phyloP scores from a whole-genome alignment of 352 stramenopile genomes.

The Globisporangium orthogonon region DNA sequence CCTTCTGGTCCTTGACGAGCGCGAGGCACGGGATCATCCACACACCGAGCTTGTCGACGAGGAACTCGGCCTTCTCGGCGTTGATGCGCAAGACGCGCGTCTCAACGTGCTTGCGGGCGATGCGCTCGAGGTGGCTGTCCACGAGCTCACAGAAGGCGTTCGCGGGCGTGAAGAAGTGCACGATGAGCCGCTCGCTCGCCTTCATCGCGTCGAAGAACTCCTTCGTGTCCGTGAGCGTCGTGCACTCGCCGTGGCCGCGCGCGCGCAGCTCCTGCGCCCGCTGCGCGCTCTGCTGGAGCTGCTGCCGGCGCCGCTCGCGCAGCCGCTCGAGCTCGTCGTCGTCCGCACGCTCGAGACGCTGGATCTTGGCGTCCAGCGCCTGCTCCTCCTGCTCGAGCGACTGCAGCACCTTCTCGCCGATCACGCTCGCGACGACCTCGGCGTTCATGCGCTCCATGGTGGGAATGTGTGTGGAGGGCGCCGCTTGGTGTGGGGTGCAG shows the following conservation, averaged over 20 bases:
- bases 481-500: background rate
- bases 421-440: slow-evolving; percentile 69
- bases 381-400: slow-evolving; percentile 83
- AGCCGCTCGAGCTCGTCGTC: slow-evolving; percentile 88
- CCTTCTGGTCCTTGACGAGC: slow-evolving; percentile 93
- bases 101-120: slow-evolving; percentile 91
- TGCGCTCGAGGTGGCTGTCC: slow-evolving; percentile 88
- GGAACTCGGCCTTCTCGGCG: slow-evolving; percentile 94
- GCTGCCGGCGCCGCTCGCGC: slow-evolving; percentile 68
- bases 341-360: slow-evolving; percentile 76
- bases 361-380: slow-evolving; percentile 81
- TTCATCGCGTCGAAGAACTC: slow-evolving; percentile 96
- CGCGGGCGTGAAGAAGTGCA: slow-evolving; percentile 94
- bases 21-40: slow-evolving; percentile 96
- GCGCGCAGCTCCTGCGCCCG: slow-evolving; percentile 73
- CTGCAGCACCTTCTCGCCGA: slow-evolving; percentile 84
- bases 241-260: slow-evolving; percentile 83
- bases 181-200: slow-evolving; percentile 83
- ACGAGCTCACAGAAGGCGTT: slow-evolving; percentile 93
- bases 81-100: slow-evolving; percentile 95
- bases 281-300: slow-evolving; percentile 65
- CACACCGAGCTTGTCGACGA: slow-evolving; percentile 94
- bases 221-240: slow-evolving; percentile 87
- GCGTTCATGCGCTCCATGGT: slow-evolving; percentile 63
- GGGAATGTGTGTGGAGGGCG: background rate